Percentiles rank a stretch among this genome's conserved stretches.
Evolutionary conservation across 2,329 filamentous ascomycete species (phyloP).

Genomic region (Akanthomyces uredinophilus): DNA sequence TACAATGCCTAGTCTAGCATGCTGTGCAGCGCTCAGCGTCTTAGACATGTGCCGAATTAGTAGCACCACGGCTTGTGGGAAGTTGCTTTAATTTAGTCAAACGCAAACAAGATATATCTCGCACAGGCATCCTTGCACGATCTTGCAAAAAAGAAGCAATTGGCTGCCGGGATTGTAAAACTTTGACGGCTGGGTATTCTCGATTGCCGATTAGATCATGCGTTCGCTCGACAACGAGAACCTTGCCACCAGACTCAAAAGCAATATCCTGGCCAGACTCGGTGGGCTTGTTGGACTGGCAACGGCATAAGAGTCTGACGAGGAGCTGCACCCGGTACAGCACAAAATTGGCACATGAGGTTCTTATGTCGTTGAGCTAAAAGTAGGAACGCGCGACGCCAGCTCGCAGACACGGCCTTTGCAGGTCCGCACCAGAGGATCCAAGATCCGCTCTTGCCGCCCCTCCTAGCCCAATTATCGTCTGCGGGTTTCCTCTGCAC

Average conservation of each 20-base stretch:
- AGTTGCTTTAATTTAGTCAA: background rate
- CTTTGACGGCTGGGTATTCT: background rate
- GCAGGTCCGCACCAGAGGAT: background rate
- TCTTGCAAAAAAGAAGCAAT: background rate
- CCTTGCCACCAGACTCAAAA: background rate
- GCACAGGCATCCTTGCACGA: background rate
- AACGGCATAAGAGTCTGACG: background rate
- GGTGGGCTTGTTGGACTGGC: conserved; percentile 1
- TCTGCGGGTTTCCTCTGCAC: background rate
- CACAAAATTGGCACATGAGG: background rate
- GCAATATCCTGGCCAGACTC: background rate
- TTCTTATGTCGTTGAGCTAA: background rate
- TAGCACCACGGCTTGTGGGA: background rate
- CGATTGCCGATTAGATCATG: background rate
- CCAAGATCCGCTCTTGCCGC: conserved; percentile 1
- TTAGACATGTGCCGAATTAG: background rate
- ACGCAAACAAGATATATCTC: background rate
- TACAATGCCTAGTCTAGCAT: background rate
- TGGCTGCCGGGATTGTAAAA: background rate
- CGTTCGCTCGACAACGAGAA: conserved; percentile 3
- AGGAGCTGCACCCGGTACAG: background rate
- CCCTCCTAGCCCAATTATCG: conserved; percentile 7
- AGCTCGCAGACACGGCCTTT: background rate
- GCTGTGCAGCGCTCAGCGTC: background rate
- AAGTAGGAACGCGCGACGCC: background rate